Conservation (phyloP, 441 rosid genomes). For the Croton setiger region DNA sequence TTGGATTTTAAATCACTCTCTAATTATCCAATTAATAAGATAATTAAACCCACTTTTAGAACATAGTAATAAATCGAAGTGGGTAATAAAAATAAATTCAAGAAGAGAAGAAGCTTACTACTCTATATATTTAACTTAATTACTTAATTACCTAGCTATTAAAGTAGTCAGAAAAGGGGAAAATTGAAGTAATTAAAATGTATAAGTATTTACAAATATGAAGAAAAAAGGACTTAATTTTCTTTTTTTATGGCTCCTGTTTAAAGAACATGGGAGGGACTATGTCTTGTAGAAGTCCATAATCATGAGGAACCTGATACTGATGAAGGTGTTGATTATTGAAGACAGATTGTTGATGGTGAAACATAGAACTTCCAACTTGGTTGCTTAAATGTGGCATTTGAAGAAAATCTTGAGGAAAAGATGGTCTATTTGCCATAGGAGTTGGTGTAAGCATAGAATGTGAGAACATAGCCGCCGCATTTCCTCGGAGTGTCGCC, state of each 20-base stretch:
- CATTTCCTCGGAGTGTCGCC: conserved; percentile 63
- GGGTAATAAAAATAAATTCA: conserved; percentile 1
- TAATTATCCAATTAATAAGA: not conserved
- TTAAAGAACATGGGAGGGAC: conserved; percentile 66
- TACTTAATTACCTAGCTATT: conserved; percentile 1
- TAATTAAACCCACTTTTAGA: not conserved
- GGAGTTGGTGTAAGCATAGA: conserved; percentile 37
- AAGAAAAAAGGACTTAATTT: not conserved
- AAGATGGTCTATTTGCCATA: conserved; percentile 21
- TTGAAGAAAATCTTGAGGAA: conserved; percentile 35
- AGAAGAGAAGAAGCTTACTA: conserved; percentile 11
- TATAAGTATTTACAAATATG: conserved; percentile 20
- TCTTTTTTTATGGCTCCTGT: conserved; percentile 44
- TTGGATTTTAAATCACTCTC: conserved; percentile 15
- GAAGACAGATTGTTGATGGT: conserved; percentile 28
- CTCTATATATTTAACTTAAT: not conserved
- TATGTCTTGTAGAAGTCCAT: conserved; percentile 79
- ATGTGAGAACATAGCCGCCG: conserved; percentile 46
- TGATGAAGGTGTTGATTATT: conserved; percentile 28
- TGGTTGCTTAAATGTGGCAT: conserved; percentile 34
- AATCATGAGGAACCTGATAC: conserved; percentile 42
- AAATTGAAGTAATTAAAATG: not conserved
- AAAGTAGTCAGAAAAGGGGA: not conserved
- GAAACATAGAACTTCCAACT: conserved; percentile 24
- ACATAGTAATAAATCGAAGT: not conserved